Base-by-base conservation (phyloP, 768 basidiomycete species). In the Mrakia hoshinonis region DNA sequence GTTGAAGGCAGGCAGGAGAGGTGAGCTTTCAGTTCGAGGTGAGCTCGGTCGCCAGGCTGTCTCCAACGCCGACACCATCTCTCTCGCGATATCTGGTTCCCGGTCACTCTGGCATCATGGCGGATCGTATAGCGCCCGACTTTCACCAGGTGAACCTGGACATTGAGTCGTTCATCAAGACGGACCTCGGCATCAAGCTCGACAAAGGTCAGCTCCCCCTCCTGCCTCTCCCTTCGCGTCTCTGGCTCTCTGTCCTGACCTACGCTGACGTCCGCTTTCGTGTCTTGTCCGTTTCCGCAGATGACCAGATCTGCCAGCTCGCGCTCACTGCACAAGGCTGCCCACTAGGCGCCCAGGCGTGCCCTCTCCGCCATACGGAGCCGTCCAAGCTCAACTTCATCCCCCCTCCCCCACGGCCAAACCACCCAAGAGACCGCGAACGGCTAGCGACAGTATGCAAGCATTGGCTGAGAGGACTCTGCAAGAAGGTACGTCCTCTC, bases 381-480 rank as follows among this genome's bases (percentile, higher is more conserved):
- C 94, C 96, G 2, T 92, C 93, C 26, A 80, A 85, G 2, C 85
- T 86, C 72, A 98, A 99, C 79, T 98, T 97, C 75, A 89, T 91
- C 77, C 90, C 91, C 0, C 87, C 91, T 11, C 88, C 89, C 69
- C 87, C 89, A 68, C 81, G 87, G 2, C 91, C 93, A 1, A 86
- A 85, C 1, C 90, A 94, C 76, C 91, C 80, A 10, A 77, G 81
- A 68, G 80, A 92, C 76, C 82, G 90, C 74, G 90, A 91, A 75
- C 85, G 90, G 52, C 83, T 92, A 52, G 86, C 89, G 26, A 96
- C 95, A 2, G 94, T 99, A 22, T 99, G 96, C 82, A 98, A 98
- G 81, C 96, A 98, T 81, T 98, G 95, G 90, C 85, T 99, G 52
- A 86, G 96, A 69, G 96, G 96, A 18, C 84, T 99, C 22, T 98